A percentile compares a stretch with the other conserved stretches of the same genome.
These are phyloP conservation scores for Nemania diffusa DNA, from an alignment of 2,329 filamentous ascomycete genomes.

Conservation along the genomic window DNA sequence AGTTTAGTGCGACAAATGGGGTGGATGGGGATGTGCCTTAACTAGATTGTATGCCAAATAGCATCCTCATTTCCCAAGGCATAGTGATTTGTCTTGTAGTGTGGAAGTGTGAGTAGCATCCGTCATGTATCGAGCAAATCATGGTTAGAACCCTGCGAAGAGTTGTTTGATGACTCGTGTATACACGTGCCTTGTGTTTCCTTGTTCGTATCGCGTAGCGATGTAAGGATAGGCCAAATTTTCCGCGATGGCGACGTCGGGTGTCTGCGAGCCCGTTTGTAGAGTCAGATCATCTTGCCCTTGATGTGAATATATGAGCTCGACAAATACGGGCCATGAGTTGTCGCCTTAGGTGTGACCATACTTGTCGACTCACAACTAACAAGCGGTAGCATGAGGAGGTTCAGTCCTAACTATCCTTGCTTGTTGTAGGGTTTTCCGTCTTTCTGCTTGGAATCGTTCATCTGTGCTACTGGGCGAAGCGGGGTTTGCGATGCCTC, in stretches of 20 bases:
- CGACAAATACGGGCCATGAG: conserved; percentile 15
- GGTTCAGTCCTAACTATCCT: background rate
- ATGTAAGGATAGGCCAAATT: background rate
- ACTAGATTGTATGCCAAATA: conserved; percentile 57
- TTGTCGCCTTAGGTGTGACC: conserved; percentile 16
- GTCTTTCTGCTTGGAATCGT: background rate
- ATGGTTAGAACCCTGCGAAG: conserved; percentile 1
- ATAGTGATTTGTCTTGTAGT: conserved; percentile 45
- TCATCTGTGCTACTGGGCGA: background rate
- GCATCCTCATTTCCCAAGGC: conserved; percentile 53
- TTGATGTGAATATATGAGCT: background rate
- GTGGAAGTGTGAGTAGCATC: conserved; percentile 36
- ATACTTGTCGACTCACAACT: background rate
- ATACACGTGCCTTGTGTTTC: conserved; percentile 1
- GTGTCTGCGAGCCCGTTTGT: background rate
- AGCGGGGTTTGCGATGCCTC: too few species aligned
- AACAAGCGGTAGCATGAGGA: background rate
- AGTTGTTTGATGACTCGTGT: conserved; percentile 1
- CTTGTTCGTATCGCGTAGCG: background rate
- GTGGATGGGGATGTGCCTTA: conserved; percentile 49
- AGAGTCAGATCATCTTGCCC: background rate
- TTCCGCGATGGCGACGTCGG: background rate
- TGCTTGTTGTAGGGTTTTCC: background rate
- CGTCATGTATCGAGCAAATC: conserved; percentile 21
- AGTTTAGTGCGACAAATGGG: conserved; percentile 35